A percentile compares a stretch with the other conserved stretches of the same genome.
Evolutionary conservation across 257 asterid genomes (phyloP).

Genomic region (Parsonsia alboflavescens): DNA sequence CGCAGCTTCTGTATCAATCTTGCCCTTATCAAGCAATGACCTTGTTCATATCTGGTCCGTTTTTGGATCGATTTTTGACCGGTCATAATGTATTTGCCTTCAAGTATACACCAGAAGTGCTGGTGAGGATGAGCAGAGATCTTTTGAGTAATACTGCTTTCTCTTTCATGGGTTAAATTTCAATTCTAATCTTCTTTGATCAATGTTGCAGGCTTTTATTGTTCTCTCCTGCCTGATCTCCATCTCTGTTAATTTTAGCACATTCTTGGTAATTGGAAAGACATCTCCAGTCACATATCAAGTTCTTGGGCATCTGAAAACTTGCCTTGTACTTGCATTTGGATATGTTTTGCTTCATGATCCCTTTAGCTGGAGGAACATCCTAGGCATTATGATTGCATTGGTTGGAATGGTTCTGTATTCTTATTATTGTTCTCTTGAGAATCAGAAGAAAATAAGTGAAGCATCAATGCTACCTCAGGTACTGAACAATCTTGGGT

Average conservation of each 20-base stretch:
- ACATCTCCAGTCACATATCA: slow-evolving; percentile 77
- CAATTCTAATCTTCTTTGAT: slow-evolving; percentile 24
- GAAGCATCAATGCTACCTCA: slow-evolving; percentile 43
- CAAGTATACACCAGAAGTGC: slow-evolving; percentile 58
- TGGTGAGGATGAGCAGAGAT: slow-evolving; percentile 43
- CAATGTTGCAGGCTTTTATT: slow-evolving; percentile 52
- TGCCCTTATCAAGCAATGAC: slow-evolving; percentile 74
- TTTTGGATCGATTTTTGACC: slow-evolving; percentile 72
- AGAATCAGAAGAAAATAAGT: slow-evolving; percentile 40
- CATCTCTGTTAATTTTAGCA: slow-evolving; percentile 73
- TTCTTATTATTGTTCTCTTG: slow-evolving; percentile 58
- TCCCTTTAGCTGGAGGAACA: slow-evolving; percentile 69
- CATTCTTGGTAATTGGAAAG: slow-evolving; percentile 74
- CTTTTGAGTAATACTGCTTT: slow-evolving; percentile 10
- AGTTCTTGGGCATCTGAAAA: slow-evolving; percentile 77
- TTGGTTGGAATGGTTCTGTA: slow-evolving; percentile 56
- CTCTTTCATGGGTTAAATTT: slow-evolving; percentile 13
- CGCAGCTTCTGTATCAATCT: slow-evolving; percentile 84
- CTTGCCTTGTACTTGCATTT: slow-evolving; percentile 62
- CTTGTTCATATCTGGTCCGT: slow-evolving; percentile 79
- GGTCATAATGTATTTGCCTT: slow-evolving; percentile 66
- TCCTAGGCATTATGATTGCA: slow-evolving; percentile 56
- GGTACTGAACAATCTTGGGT: slow-evolving; percentile 35
- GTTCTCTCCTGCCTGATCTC: slow-evolving; percentile 65
- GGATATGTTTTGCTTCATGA: slow-evolving; percentile 55